Conservation (phyloP, 129 eudicot genomes). For the Flaveria sonorensis region DNA sequence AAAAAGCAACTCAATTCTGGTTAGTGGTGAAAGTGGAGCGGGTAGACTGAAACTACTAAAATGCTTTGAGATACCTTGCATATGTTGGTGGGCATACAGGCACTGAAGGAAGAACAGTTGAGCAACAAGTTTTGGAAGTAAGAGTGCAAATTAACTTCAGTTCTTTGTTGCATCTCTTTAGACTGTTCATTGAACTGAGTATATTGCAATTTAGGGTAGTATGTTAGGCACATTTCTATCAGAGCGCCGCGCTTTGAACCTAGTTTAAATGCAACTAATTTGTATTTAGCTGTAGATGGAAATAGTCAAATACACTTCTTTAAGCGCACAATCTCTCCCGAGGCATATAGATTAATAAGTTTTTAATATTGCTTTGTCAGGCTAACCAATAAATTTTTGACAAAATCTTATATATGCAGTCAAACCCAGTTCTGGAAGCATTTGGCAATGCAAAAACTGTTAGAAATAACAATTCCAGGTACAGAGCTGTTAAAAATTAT, state of each 20-base stretch:
- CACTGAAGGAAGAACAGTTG: slow-evolving; percentile 97
- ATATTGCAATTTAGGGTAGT: not conserved
- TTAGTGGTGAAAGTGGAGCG: slow-evolving; percentile 99
- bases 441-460: slow-evolving; percentile 99
- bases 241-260: not conserved
- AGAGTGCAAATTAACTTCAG: slow-evolving; percentile 36
- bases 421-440: slow-evolving; percentile 98
- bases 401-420: slow-evolving; percentile 59
- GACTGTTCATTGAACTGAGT: not conserved
- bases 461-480: slow-evolving; percentile 98
- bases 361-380: not conserved
- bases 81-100: slow-evolving; percentile 90
- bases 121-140: slow-evolving; percentile 98
- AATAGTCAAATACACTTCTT: not conserved
- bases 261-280: not conserved
- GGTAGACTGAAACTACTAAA: slow-evolving; percentile 98
- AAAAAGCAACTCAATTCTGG: slow-evolving; percentile 90
- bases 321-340: not conserved
- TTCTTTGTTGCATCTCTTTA: slow-evolving; percentile 13
- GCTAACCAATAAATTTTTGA: slow-evolving; percentile 21
- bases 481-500: slow-evolving; percentile 20
- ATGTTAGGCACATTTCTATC: not conserved
- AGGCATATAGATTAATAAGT: slow-evolving; percentile 5
- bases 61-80: slow-evolving; percentile 99
- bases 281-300: not conserved